These are phyloP conservation scores for Fusarium fracticaudum DNA, from an alignment of 2,329 filamentous ascomycete species.

Conservation along the genomic window DNA sequence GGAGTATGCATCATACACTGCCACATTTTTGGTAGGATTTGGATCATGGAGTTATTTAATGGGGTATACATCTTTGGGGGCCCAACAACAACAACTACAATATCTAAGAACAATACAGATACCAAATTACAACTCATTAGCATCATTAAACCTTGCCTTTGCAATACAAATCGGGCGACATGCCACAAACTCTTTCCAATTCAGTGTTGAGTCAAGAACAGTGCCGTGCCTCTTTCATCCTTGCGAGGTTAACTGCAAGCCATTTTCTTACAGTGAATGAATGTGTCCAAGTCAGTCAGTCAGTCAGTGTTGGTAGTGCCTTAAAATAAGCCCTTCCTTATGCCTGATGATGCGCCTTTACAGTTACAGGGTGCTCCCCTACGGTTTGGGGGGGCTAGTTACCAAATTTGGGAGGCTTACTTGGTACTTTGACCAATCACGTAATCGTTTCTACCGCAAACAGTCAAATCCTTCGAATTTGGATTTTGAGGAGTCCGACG, in stretches of 20 bases:
- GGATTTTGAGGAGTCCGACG: background rate
- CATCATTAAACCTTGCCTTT: background rate
- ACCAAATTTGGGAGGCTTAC: constrained; percentile 30
- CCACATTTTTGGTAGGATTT: constrained; percentile 33
- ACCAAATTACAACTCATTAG: constrained; percentile 6
- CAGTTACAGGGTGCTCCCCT: constrained; percentile 25
- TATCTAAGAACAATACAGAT: constrained; percentile 14
- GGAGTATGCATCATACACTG: constrained; percentile 29
- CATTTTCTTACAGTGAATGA: background rate
- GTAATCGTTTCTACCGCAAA: background rate
- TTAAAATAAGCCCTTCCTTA: constrained; percentile 16
- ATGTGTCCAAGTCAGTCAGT: background rate
- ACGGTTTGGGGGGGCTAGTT: constrained; percentile 4
- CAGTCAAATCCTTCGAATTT: constrained; percentile 6
- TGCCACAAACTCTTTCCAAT: background rate
- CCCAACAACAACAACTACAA: constrained; percentile 7
- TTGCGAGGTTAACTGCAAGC: background rate
- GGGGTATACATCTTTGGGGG: constrained; percentile 6
- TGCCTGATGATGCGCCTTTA: constrained; percentile 29
- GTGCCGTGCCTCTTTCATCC: background rate
- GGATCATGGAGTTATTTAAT: constrained; percentile 29
- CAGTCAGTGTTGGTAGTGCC: background rate
- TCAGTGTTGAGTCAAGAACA: background rate
- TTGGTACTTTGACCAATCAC: constrained; percentile 6
- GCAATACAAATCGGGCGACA: constrained; percentile 15